A percentile compares a stretch with the other conserved stretches of the same genome.
Conservation (phyloP, 495 filamentous ascomycete genomes). For the Penicillium bovifimosum region DNA sequence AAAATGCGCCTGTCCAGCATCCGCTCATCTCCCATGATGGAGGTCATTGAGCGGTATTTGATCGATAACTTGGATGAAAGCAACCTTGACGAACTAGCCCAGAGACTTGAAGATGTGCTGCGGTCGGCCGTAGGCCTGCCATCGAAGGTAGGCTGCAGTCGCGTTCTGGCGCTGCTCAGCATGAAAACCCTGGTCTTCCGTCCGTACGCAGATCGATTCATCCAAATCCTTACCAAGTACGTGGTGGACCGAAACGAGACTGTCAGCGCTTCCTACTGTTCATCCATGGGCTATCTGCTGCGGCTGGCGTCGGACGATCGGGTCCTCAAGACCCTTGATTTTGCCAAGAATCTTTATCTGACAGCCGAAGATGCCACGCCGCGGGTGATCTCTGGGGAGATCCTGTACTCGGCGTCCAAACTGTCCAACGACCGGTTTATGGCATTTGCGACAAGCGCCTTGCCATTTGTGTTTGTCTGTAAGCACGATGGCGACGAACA, state of each 20-base stretch:
- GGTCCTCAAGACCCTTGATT: conserved; percentile 59
- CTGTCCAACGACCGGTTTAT: conserved; percentile 84
- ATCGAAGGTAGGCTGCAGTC: conserved; percentile 83
- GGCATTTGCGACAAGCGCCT: conserved; percentile 61
- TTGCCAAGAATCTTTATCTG: conserved; percentile 70
- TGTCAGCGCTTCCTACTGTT: conserved; percentile 78
- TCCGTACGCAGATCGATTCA: conserved; percentile 70
- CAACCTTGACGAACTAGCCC: conserved; percentile 68
- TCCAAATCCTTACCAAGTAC: conserved; percentile 70
- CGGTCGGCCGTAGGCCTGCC: conserved; percentile 84
- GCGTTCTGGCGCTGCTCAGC: conserved; percentile 80
- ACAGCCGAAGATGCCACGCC: conserved; percentile 66
- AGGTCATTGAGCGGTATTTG: conserved; percentile 85
- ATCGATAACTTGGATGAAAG: conserved; percentile 70
- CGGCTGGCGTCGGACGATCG: conserved; percentile 66
- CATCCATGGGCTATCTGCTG: conserved; percentile 77
- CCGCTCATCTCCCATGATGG: conserved; percentile 82
- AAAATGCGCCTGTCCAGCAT: conserved; percentile 73
- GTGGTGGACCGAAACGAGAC: conserved; percentile 88
- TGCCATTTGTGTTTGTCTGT: conserved; percentile 84
- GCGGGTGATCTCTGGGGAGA: conserved; percentile 72
- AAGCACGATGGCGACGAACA: conserved; percentile 79
- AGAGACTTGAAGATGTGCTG: conserved; percentile 66
- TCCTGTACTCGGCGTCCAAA: conserved; percentile 73
- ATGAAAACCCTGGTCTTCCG: conserved; percentile 68